Percentiles rank a stretch among this genome's conserved stretches.
phyloP scores from a whole-genome alignment of 2,329 filamentous ascomycete genomes.

The Didymosphaeria variabile region DNA sequence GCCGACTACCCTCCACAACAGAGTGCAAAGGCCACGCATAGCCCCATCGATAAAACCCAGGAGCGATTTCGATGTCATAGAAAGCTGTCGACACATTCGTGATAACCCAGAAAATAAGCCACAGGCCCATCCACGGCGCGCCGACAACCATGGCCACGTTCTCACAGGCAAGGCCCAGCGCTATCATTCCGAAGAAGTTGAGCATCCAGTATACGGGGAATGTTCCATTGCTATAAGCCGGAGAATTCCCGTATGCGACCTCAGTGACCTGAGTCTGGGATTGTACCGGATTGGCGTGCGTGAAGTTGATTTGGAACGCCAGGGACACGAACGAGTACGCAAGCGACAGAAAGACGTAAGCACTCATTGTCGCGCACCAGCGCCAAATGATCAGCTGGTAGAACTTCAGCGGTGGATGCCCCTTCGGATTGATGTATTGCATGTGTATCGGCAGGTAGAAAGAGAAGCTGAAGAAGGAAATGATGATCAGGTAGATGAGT shows the following conservation, averaged over 20 bases:
- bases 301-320: conserved; percentile 70
- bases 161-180: conserved; percentile 70
- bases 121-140: conserved; percentile 68
- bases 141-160: conserved; percentile 71
- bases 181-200: conserved; percentile 70
- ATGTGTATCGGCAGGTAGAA: conserved; percentile 72
- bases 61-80: conserved; percentile 67
- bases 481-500: conserved; percentile 72
- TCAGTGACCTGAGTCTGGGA: conserved; percentile 54
- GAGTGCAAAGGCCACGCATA: conserved; percentile 72
- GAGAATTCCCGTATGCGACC: conserved; percentile 54
- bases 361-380: conserved; percentile 62
- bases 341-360: conserved; percentile 70
- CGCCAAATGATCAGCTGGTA: conserved; percentile 68
- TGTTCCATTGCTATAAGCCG: conserved; percentile 65
- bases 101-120: conserved; percentile 74
- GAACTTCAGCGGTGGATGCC: conserved; percentile 67
- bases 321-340: conserved; percentile 71
- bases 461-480: conserved; percentile 72
- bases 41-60: conserved; percentile 68
- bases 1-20: conserved; percentile 66
- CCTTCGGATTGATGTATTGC: conserved; percentile 64
- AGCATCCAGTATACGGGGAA: conserved; percentile 72
- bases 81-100: conserved; percentile 70
- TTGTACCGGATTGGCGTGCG: conserved; percentile 51